phyloP scores from a whole-genome alignment of 495 filamentous ascomycete species.

The Oidiodendron maius region DNA sequence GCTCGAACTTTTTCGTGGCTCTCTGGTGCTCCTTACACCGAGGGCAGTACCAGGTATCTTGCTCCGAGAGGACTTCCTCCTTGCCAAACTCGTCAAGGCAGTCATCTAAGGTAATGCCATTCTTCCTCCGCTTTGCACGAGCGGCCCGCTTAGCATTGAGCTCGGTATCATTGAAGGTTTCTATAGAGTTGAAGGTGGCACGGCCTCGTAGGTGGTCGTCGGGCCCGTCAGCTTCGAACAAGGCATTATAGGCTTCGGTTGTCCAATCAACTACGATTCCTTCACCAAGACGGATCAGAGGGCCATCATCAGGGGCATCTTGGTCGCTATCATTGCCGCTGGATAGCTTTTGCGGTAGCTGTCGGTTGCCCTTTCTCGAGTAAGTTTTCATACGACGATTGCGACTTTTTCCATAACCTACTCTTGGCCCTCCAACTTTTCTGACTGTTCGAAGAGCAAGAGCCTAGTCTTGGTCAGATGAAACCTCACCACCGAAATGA shows the following conservation, averaged over 20 bases:
- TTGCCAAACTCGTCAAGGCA: slow-evolving; percentile 93
- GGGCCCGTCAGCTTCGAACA: slow-evolving; percentile 49
- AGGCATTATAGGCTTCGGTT: slow-evolving; percentile 52
- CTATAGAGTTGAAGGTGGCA: slow-evolving; percentile 45
- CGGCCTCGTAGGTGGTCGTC: slow-evolving; percentile 41
- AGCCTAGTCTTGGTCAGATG: slow-evolving; percentile 23
- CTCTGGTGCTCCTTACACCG: slow-evolving; percentile 88
- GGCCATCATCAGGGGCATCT: slow-evolving; percentile 39
- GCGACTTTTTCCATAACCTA: slow-evolving; percentile 18
- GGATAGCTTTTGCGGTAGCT: slow-evolving; percentile 4
- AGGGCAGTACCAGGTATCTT: slow-evolving; percentile 95
- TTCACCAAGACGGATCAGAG: slow-evolving; percentile 70
- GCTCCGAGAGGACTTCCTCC: slow-evolving; percentile 84
- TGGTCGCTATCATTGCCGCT: slow-evolving; percentile 7
- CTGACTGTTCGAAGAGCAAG: slow-evolving; percentile 19
- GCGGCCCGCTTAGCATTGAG: slow-evolving; percentile 53
- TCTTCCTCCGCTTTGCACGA: slow-evolving; percentile 56
- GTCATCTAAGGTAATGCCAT: slow-evolving; percentile 78
- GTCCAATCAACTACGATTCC: slow-evolving; percentile 83
- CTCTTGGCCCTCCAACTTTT: slow-evolving; percentile 14
- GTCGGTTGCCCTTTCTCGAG: slow-evolving; percentile 23
- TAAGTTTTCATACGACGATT: slow-evolving; percentile 21
- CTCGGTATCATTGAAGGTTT: slow-evolving; percentile 57
- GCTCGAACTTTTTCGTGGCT: slow-evolving; percentile 91
- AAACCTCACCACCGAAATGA: not conserved